A percentile compares a stretch with the other conserved stretches of the same genome.
These are phyloP conservation scores for Paramyrothecium sp. DNA, from an alignment of 2,329 filamentous ascomycete genomes.

Conservation along the genomic window DNA sequence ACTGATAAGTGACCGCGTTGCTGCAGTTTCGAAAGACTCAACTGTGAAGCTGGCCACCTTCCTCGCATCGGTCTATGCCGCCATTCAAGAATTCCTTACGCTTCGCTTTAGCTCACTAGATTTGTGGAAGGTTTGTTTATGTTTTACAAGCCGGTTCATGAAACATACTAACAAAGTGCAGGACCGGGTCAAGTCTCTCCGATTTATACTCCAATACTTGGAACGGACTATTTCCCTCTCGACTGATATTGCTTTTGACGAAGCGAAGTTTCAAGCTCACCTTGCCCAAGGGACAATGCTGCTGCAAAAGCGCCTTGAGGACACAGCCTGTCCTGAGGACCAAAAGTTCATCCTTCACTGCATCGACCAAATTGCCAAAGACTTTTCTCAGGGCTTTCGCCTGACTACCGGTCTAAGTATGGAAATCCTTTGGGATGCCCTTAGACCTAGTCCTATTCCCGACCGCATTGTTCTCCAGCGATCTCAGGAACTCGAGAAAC, in stretches of 20 bases:
- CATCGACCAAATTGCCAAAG: conserved; percentile 42
- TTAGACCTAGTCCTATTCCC: conserved; percentile 62
- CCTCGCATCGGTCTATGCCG: conserved; percentile 39
- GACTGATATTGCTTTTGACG: conserved; percentile 50
- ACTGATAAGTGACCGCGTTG: conserved; percentile 50
- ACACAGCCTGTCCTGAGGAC: conserved; percentile 19
- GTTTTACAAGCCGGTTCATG: conserved; percentile 7
- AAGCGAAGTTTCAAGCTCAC: conserved; percentile 64
- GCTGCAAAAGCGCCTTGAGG: conserved; percentile 31
- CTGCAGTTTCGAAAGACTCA: conserved; percentile 58
- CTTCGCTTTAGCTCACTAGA: conserved; percentile 21
- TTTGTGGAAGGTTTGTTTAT: conserved; percentile 19
- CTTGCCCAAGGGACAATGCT: conserved; percentile 48
- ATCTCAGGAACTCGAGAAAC: conserved; percentile 49
- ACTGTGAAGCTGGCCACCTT: conserved; percentile 55
- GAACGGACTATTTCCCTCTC: conserved; percentile 50
- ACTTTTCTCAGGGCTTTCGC: conserved; percentile 69
- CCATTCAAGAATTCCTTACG: conserved; percentile 42
- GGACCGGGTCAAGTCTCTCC: conserved; percentile 30
- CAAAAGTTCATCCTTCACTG: conserved; percentile 38
- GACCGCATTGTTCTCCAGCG: conserved; percentile 43
- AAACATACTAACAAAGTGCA: neutral
- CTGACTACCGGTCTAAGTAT: conserved; percentile 75
- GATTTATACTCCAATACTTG: conserved; percentile 50
- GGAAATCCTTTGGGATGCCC: conserved; percentile 72